These are phyloP conservation scores for Zymoseptoria tritici DNA, from an alignment of 2,329 filamentous ascomycete species.

Conservation along the genomic window DNA sequence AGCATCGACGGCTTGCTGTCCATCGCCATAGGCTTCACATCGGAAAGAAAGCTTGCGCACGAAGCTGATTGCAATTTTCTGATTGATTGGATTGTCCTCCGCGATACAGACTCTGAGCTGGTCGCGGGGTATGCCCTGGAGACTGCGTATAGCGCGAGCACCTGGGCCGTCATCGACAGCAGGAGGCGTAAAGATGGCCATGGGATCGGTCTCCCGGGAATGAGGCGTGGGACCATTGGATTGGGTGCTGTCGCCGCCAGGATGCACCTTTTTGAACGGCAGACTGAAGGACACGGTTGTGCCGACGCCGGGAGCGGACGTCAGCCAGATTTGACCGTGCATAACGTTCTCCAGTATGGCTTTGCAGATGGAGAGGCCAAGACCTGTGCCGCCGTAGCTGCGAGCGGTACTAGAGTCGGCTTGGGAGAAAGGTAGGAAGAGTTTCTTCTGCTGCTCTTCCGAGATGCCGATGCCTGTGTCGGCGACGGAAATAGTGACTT, in stretches of 20 bases:
- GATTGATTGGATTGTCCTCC: constrained; percentile 91
- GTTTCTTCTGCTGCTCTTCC: constrained; percentile 69
- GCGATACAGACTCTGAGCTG: constrained; percentile 85
- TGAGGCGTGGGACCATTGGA: constrained; percentile 15
- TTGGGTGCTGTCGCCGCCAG: constrained; percentile 8
- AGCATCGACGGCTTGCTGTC: constrained; percentile 78
- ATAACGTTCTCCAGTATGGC: constrained; percentile 89
- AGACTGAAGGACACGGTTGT: constrained; percentile 73
- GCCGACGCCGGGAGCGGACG: constrained; percentile 65
- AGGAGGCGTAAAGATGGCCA: constrained; percentile 49
- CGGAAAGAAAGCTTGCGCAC: constrained; percentile 77
- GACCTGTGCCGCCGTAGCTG: constrained; percentile 84
- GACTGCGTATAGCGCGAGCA: constrained; percentile 45
- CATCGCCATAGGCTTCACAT: constrained; percentile 85
- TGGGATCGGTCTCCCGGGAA: constrained; percentile 42
- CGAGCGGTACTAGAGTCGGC: constrained; percentile 84
- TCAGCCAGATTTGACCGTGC: constrained; percentile 74
- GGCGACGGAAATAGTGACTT: constrained; percentile 74
- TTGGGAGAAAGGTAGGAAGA: constrained; percentile 90
- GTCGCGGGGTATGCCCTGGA: constrained; percentile 66
- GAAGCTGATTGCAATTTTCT: constrained; percentile 88
- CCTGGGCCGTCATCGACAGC: constrained; percentile 35
- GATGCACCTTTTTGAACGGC: constrained; percentile 68
- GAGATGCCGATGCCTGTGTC: constrained; percentile 92
- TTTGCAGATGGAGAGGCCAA: constrained; percentile 90